Evolutionary conservation across 768 basidiomycete species (phyloP), one percentile per base, ranked within the genome.

Genomic region (Floccularia luteovirens): DNA sequence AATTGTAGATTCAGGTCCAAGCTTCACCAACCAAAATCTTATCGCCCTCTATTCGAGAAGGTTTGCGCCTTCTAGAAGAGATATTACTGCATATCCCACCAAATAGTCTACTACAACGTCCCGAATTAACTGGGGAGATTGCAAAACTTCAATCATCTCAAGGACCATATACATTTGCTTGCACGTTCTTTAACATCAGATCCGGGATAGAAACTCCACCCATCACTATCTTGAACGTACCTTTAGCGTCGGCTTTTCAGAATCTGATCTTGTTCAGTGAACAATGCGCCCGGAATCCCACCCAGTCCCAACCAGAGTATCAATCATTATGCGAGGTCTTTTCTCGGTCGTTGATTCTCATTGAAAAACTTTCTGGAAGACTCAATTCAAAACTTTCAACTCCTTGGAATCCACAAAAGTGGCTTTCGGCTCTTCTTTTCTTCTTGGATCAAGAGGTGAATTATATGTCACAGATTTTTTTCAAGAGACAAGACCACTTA

Each of bases 341-440:
- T 37, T 66, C 71, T n/a, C 66, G 67, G 31, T 59, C 67, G 10
- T 56, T 87, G 34, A 57, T 61, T 0, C 58, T 86, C 8, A 58
- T 85, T 24, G 64, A 67, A 46, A 64, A 61, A 14, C 62, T 88
- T 22, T 55, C 75, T 24, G 61, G 61, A 24, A 60, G 72, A 44
- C 53, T 75, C 24, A 61, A 63, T 13, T 59, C 66, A 2, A 47
- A 56, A 2, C 45, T 68, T 1, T 49, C 64, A 3, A 42, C 83
- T 3, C 39, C 58, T 1, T 90, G 88, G 88, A 56, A 78, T 31
- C 78, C 87, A 3, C 51, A 58, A 0, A 52, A 59, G 20, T 96
- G 91, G 91, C 57, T 86, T 4, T 49, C 64, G 1, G 55, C 57
- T 5, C 47, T 88, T 33, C 61, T 90, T 4, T 50, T 64, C 8